Base-by-base conservation (phyloP, 768 basidiomycete species). In the Suillus subaureus region DNA sequence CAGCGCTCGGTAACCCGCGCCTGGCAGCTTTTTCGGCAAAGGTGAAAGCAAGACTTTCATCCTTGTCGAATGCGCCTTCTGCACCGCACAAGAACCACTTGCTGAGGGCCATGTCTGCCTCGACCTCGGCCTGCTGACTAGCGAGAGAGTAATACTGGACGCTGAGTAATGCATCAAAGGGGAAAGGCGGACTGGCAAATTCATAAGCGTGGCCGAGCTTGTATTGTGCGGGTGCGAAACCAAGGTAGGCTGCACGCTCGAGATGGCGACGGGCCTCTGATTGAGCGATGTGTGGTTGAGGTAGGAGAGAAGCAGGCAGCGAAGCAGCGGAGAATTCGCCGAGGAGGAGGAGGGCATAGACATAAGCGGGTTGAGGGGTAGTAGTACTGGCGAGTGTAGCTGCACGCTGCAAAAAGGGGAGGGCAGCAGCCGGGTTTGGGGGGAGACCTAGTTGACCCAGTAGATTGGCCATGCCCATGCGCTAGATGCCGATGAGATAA, bases 71-170 rank as follows among this genome's bases (percentile, higher is more conserved):
- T 16, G 81, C 79, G 9, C 85, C 85, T 42, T 84, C 83, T 0
- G 89, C 88, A 4, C 96, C 96, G 73, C 95, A 96, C 58, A 99
- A 79, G 81, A 97, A 98, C 96, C 97, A 99, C 78, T 97, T 98
- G 76, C 88, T 90, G 62, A 98, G 84, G 3, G 95, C 96, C 95
- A 98, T 96, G 74, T 99, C 95, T 0, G 97, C 97, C 75, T 98
- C 96, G 28, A 85, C 83, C 76, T 97, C 94, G 40, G 93, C 93
- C 66, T 91, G 87, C 77, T 96, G 90, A 64, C 88, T 90, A 0
- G 93, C 94, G 15, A 92, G 80, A 9, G 82, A 83, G 77, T 98
- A 98, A 74, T 94, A 98, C 74, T 96, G 93, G 26, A 99, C 95
- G 62, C 89, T 91, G 43, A 97, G 80, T 21, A 97, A 81, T 0